These are phyloP conservation scores for Nidula niveotomentosa DNA, from an alignment of 1,284 basidiomycete genomes.

Conservation along the genomic window DNA sequence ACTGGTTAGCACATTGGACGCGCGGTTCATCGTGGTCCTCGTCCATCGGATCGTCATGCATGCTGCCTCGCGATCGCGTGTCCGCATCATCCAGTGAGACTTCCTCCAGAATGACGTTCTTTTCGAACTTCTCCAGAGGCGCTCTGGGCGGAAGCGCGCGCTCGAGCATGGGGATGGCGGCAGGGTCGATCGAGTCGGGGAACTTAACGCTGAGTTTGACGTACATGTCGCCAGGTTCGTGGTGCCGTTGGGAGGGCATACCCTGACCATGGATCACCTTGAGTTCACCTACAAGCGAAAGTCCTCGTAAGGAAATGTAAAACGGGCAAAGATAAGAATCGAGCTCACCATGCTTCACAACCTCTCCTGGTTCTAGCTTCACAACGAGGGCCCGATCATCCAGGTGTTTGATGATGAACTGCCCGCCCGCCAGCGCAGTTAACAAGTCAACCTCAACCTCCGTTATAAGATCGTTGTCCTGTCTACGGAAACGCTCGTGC, in stretches of 20 bases:
- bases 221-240: slow-evolving; percentile 94
- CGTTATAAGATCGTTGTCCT: slow-evolving; percentile 89
- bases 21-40: slow-evolving; percentile 82
- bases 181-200: slow-evolving; percentile 80
- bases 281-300: slow-evolving; percentile 62
- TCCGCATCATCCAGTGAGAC: slow-evolving; percentile 85
- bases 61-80: slow-evolving; percentile 65
- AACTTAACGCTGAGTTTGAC: slow-evolving; percentile 89
- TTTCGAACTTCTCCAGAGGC: slow-evolving; percentile 68
- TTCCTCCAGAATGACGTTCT: slow-evolving; percentile 80
- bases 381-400: slow-evolving; percentile 91
- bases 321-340: background rate
- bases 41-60: slow-evolving; percentile 74
- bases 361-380: slow-evolving; percentile 86
- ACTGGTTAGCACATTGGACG: slow-evolving; percentile 86
- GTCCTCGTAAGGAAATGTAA: slow-evolving; percentile 12
- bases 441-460: slow-evolving; percentile 93
- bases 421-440: slow-evolving; percentile 92
- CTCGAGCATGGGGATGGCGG: slow-evolving; percentile 78
- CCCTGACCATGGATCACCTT: slow-evolving; percentile 95
- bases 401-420: slow-evolving; percentile 90
- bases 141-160: slow-evolving; percentile 83
- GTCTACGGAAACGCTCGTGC: slow-evolving; percentile 89
- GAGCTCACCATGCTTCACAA: slow-evolving; percentile 86
- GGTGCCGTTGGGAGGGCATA: slow-evolving; percentile 98